Base-by-base conservation (phyloP, 2,329 filamentous ascomycete species). In the Diaporthe caulivora region DNA sequence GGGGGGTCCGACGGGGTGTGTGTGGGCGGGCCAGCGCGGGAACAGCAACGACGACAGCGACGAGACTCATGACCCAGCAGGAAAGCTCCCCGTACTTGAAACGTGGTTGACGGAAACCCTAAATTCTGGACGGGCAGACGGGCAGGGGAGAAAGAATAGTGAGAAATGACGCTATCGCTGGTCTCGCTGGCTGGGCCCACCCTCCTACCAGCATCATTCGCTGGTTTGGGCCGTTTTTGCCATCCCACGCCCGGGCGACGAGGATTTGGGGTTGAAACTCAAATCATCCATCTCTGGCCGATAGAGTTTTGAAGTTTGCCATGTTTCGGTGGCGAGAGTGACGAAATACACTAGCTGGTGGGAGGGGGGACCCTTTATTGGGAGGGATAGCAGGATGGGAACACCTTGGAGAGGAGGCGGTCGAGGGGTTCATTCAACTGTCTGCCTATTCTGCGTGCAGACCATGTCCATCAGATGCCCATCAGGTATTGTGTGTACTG, bases 51-150 rank as follows among this genome's bases (percentile, higher is more conserved):
- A n/a, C n/a, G n/a, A n/a, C n/a, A n/a, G n/a, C n/a, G 37, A 57
- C 31, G 62, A 51, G 62, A 67, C 31, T 53, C 44, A 51, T 53
- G 47, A 29, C 29, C 44, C 62, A 67, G 62, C 62, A 53, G 62
- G 62, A 67, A 67, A 40, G 47, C 62, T 67, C 62, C 62, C 62
- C 62, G 62, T 53, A 67, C 31, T 53, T 67, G 62, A 67, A 67
- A 67, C 62, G 62, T 53, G 44, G 62, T 67, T 67, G 62, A 53
- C 62, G 62, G 62, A 67, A 67, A 67, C 62, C 62, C 62, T 67
- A 67, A 67, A 67, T 44, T 67, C 53, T 67, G 62, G 62, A 53
- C 47, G 62, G 7, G 11, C 34, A 34, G 5, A 9, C 34, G 34
- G 9, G 34, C 34, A 34, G 34, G 11, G 37, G 13, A 40, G 37